Evolutionary conservation across 352 stramenopile genomes (phyloP).

Genomic region (Pythium oligandrum): DNA sequence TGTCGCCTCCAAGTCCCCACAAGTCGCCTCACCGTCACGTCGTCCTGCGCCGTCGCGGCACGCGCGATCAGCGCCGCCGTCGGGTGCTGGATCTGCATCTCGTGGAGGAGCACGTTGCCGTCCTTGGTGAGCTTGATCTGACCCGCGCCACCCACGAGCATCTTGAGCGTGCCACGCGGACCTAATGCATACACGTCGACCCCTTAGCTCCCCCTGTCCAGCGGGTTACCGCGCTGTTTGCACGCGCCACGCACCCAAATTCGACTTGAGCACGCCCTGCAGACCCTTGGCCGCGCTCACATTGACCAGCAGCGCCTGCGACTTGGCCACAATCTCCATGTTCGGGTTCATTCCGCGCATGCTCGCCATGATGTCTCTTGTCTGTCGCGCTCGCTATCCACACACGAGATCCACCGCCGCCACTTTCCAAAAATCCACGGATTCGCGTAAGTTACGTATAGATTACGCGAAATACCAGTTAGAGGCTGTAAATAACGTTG

Average conservation of each 20-base stretch:
- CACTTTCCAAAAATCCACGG: constrained; percentile 11
- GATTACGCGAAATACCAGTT: too few relatives aligned
- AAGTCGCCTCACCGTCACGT: constrained; percentile 60
- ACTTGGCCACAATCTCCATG: constrained; percentile 96
- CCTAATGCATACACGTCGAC: constrained; percentile 29
- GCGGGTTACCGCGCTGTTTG: too few relatives aligned
- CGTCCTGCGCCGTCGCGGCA: constrained; percentile 96
- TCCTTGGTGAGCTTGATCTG: constrained; percentile 99
- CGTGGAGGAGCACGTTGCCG: constrained; percentile 97
- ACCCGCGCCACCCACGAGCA: constrained; percentile 98
- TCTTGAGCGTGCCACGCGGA: constrained; percentile 98
- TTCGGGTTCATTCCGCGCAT: constrained; percentile 91
- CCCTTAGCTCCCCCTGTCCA: too few relatives aligned
- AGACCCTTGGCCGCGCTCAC: constrained; percentile 96
- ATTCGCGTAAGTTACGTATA: too few relatives aligned
- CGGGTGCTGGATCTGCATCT: constrained; percentile 99
- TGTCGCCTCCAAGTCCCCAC: too few relatives aligned
- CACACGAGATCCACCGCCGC: constrained; percentile 4
- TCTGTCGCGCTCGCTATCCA: constrained; percentile 7
- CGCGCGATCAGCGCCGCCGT: constrained; percentile 98
- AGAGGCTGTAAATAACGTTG: too few relatives aligned
- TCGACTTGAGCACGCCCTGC: constrained; percentile 93
- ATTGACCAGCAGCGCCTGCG: constrained; percentile 95
- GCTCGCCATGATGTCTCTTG: constrained; percentile 41
- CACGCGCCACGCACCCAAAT: constrained; percentile 59